phyloP scores from a whole-genome alignment of 768 basidiomycete genomes.

The Termitomyces bulborhizus region DNA sequence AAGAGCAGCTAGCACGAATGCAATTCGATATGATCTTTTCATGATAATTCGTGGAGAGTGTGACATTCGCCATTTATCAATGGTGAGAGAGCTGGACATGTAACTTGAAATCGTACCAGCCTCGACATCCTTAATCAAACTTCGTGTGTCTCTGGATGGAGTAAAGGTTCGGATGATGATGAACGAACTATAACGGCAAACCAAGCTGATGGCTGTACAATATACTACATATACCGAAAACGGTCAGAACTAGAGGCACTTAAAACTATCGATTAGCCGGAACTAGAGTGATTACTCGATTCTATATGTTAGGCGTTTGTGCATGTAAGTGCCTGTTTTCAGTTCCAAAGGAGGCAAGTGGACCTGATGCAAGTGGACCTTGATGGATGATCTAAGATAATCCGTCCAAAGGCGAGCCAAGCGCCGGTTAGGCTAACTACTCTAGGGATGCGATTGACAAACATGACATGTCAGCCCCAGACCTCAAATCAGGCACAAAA shows the following conservation, averaged over 20 bases:
- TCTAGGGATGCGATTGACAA: constrained; percentile 10
- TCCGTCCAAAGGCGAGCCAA: not conserved
- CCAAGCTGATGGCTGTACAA: not conserved
- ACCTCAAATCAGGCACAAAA: constrained; percentile 14
- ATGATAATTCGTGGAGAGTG: too few relatives aligned
- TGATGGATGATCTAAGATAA: constrained; percentile 16
- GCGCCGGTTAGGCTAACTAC: constrained; percentile 15
- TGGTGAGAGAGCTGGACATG: too few relatives aligned
- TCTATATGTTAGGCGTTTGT: not conserved
- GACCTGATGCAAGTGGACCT: constrained; percentile 7
- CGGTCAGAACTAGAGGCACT: too few relatives aligned
- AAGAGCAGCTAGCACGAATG: too few relatives aligned
- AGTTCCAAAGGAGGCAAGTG: not conserved
- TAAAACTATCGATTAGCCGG: not conserved
- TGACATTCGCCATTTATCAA: too few relatives aligned
- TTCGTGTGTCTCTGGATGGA: not conserved
- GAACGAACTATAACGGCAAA: not conserved
- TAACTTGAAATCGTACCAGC: too few relatives aligned
- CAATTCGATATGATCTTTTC: too few relatives aligned
- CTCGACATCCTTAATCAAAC: too few relatives aligned
- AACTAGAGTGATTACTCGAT: not conserved
- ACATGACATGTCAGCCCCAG: constrained; percentile 5
- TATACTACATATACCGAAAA: not conserved
- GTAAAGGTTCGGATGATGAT: not conserved
- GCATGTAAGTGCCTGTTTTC: not conserved